Evolutionary conservation across 2,329 filamentous ascomycete species (phyloP), one percentile per base, ranked within the genome.

Genomic region (Periconia sp.): DNA sequence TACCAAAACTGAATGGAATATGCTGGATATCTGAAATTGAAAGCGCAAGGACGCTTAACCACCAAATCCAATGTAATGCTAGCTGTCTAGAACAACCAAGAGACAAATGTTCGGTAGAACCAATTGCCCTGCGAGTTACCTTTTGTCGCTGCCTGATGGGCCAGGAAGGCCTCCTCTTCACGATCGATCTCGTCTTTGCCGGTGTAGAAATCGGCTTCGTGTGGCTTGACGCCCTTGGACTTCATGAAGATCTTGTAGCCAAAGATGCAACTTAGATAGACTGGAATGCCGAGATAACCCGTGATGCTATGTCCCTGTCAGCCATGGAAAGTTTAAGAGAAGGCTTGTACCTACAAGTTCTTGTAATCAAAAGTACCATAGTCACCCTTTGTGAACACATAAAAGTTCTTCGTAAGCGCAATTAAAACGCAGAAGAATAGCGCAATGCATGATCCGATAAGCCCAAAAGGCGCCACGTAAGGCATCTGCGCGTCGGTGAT

Each of bases 131-230:
- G 46, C 21, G 65, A 61, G 30, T 39, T 38, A 31, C 66, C 62
- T 37, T 69, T 64, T 22, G 41, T 67, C 25, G 71, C 71, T 2
- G 74, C 78, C 64, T 81, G 69, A n/a, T 63, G 61, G 9, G 80
- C 84, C 40, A 88, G 57, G 70, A 86, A 90, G 50, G 82, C 83
- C 46, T 82, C 79, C 72, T 91, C 87, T 61, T 90, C 86, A 7
- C 82, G 77, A 68, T 89, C 87, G 52, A 89, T 87, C 46, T 81
- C 77, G 39, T 86, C 85, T 74, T 89, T 90, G 59, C 86, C 87
- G 0, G 80, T 80, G 73, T 80, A 89, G 49, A 90, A 80, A 73
- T 90, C 87, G 22, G 79, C 84, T 56, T 82, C 76, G 46, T 79
- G 70, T 0, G 86, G 73, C 13, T 76, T 74, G 38, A 88, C 55